Percentiles rank a stretch among this genome's conserved stretches.
Evolutionary conservation across 352 stramenopile genomes (phyloP).

Genomic region (Phytophthora capsici): DNA sequence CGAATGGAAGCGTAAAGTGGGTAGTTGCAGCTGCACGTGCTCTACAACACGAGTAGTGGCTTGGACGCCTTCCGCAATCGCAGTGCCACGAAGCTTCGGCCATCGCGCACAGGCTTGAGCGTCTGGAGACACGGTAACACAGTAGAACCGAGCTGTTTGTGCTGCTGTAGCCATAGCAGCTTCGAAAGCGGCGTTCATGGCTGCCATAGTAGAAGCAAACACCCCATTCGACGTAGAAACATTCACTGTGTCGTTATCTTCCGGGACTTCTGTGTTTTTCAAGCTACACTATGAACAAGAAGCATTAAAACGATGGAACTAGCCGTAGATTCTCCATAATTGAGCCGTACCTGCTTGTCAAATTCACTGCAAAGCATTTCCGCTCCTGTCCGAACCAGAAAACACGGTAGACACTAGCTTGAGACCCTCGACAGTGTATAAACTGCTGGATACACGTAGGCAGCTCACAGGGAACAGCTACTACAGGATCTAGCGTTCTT

Average conservation of each 20-base stretch:
- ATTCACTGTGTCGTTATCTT: conserved; percentile 8
- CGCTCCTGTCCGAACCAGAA: conserved; percentile 59
- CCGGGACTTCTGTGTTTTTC: conserved; percentile 33
- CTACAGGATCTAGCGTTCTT: conserved; percentile 60
- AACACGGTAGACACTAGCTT: conserved; percentile 76
- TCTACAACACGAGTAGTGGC: conserved; percentile 62
- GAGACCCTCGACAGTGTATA: conserved; percentile 67
- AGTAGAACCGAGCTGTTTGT: conserved; percentile 43
- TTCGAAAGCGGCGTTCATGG: conserved; percentile 36
- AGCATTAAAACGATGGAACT: background rate
- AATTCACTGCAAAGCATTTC: conserved; percentile 75
- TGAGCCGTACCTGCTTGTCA: conserved; percentile 65
- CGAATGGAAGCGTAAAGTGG: conserved; percentile 55
- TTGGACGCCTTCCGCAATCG: conserved; percentile 58
- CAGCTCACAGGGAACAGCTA: conserved; percentile 63
- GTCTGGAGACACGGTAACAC: conserved; percentile 49
- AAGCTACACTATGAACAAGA: conserved; percentile 43
- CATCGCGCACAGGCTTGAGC: conserved; percentile 36
- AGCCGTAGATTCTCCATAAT: background rate
- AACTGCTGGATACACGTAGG: conserved; percentile 75
- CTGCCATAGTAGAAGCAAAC: conserved; percentile 16
- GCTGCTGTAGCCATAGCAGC: conserved; percentile 34
- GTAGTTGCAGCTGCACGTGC: conserved; percentile 70
- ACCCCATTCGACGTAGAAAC: background rate
- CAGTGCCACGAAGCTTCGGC: conserved; percentile 61